Base-by-base conservation (phyloP, 345 rosid species). In the Trapa bicornis region DNA sequence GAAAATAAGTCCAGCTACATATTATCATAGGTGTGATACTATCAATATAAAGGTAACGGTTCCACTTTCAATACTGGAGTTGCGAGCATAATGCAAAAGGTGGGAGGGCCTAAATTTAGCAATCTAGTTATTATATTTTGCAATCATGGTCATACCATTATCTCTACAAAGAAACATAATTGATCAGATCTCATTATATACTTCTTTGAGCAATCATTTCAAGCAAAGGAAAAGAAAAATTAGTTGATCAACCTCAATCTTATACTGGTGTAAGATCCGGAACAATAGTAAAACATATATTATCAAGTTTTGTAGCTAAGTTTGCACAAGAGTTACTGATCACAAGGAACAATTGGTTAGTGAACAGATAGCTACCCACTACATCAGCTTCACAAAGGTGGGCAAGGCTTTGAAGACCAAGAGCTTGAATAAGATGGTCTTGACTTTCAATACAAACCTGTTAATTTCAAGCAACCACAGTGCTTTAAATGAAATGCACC, bases 331-430 rank as follows among this genome's bases (percentile, higher is more conserved):
- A 58, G 15, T 58, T 53, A 47, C 37, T 52, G 22, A 3, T 52
- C 3, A 54, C 4, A 54, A 53, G 54, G 60, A 67, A 71, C 52
- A 37, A 47, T 4, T 39, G 2, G 9, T 38, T 16, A 15, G 10
- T 66, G 43, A 68, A 29, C 13, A 35, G 69, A 57, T 47, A 39
- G 50, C 65, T 67, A 93, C 98, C 98, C 66, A 93, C 79, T 73
- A 84, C 86, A 81, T 93, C 98, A 79, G 97, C 96, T 88, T 93
- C 96, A 77, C 98, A 93, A 13, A 93, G 90, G 75, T 89, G 78
- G 41, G 94, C 81, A 79, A 93, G 98, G 78, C 98, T 89, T 79
- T 89, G 97, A 69, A 89, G 88, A 71, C 98, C 98, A 75, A 88
- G 79, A 41, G 96, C 83, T 82, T 81, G 85, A 79, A 93, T 76